Base-by-base conservation (phyloP, 1,284 basidiomycete species). In the Papiliotrema terrestris region DNA sequence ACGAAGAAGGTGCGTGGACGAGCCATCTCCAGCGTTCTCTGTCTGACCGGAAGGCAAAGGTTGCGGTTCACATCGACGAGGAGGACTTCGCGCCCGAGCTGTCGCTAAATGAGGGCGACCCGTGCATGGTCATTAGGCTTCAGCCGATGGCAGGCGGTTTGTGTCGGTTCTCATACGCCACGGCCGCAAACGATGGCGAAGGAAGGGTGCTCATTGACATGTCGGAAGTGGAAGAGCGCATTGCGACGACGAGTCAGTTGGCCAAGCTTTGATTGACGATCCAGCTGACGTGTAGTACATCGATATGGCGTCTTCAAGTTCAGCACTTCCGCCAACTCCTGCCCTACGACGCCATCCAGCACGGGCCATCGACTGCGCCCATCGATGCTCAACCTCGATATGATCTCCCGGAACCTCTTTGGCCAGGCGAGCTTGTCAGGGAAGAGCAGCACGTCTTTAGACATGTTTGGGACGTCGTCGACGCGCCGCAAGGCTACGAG, bases 281-380 rank as follows among this genome's bases (percentile, higher is more conserved):
- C n/a, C n/a, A 36, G 58, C 61, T 68, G 52, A 67, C 45, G 52
- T 11, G 2, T 58, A 93, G 90, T 91, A 55, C 88, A 93, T 67
- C 87, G 88, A 68, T 90, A 85, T 61, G 89, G 90, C 11, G 74
- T 93, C 51, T 93, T 91, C 77, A 86, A 87, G 67, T 91, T 92
- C 74, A 82, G 83, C 35, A 89, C 87, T 0, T 85, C 84, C 42
- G 82, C 81, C 50, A 84, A 83, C 57, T 93, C 91, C 25, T 75
- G 82, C 19, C 91, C 91, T 9, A 83, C 85, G 1, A 94, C 91
- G 0, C 91, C 91, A 1, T 88, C 87, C 0, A 62, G 66, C 17
- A 82, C 83, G 8, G 78, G 63, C 37, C 73, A 79, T 15, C 85
- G 86, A 45, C 86, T 88, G 3, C 84, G 87, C 58, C 87, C 85